phyloP scores from a whole-genome alignment of 805 yeast genomes.

The Saccharomyces mikatae region DNA sequence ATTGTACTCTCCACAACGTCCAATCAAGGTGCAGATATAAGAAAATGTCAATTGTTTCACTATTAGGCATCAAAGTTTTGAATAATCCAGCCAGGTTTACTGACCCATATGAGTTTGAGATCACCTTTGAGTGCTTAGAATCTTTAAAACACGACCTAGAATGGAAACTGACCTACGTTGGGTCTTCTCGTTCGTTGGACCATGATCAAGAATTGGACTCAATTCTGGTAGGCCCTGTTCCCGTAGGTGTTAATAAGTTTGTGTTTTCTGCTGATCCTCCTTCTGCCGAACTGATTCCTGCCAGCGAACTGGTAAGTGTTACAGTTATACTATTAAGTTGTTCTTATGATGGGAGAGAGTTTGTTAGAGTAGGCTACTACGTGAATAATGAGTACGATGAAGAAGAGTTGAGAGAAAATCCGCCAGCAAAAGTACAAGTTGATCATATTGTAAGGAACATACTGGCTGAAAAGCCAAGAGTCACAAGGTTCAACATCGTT shows the following conservation, averaged over 20 bases:
- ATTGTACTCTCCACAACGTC: not conserved
- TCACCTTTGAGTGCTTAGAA: slow-evolving; percentile 94
- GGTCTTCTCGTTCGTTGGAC: slow-evolving; percentile 86
- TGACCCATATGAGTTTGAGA: slow-evolving; percentile 92
- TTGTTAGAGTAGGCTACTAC: slow-evolving; percentile 94
- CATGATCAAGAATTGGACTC: slow-evolving; percentile 97
- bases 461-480: slow-evolving; percentile 94
- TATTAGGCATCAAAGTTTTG: slow-evolving; percentile 82
- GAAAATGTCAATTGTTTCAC: slow-evolving; percentile 83
- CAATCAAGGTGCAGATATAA: not conserved
- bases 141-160: slow-evolving; percentile 79
- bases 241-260: slow-evolving; percentile 92
- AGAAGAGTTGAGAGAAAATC: slow-evolving; percentile 87
- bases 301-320: slow-evolving; percentile 87
- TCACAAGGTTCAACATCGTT: slow-evolving; percentile 90
- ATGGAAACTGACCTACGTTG: slow-evolving; percentile 96
- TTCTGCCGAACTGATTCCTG: slow-evolving; percentile 90
- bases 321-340: slow-evolving; percentile 91
- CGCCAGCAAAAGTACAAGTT: slow-evolving; percentile 88
- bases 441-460: slow-evolving; percentile 91
- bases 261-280: slow-evolving; percentile 95
- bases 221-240: slow-evolving; percentile 96
- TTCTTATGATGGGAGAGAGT: slow-evolving; percentile 86
- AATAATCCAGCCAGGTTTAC: slow-evolving; percentile 92
- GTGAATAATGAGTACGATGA: slow-evolving; percentile 94